phyloP scores from a whole-genome alignment of 78 protist genomes.

The Blattamonas nauphoetae region DNA sequence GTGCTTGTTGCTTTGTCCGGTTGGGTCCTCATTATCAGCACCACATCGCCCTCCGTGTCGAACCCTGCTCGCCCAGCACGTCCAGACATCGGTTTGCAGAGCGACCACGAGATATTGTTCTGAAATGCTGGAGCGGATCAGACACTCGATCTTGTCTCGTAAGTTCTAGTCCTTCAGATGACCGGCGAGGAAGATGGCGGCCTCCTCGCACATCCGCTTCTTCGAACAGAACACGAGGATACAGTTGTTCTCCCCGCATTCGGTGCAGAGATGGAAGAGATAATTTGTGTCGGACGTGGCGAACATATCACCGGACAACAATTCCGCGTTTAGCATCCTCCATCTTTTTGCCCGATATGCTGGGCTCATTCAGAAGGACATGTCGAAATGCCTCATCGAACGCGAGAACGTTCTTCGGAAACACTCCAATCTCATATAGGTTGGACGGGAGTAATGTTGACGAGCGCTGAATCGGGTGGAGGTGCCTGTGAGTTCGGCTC shows the following conservation, averaged over 20 bases:
- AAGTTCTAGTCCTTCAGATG: neutral
- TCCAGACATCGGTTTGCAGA: neutral
- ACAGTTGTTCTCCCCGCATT: neutral
- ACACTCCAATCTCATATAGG: conserved; percentile 3
- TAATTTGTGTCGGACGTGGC: neutral
- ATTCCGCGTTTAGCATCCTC: too few species aligned
- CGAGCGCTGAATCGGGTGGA: too few species aligned
- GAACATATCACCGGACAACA: too few species aligned
- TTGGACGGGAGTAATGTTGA: conserved; percentile 49
- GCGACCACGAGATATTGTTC: neutral
- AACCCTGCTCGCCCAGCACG: too few species aligned
- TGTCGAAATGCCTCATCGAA: conserved; percentile 27
- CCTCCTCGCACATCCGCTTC: conserved; percentile 4
- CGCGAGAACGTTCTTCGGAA: conserved; percentile 26
- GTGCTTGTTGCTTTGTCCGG: too few species aligned
- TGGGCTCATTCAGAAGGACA: conserved; percentile 6
- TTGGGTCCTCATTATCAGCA: too few species aligned
- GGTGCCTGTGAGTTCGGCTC: too few species aligned
- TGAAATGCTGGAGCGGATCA: neutral
- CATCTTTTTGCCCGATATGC: neutral
- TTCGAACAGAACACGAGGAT: conserved; percentile 22
- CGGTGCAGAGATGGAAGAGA: neutral
- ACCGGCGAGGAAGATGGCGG: neutral
- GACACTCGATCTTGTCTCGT: neutral
- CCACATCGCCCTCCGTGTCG: too few species aligned